phyloP scores from a whole-genome alignment of 441 rosid genomes.

The Bocquillonia castaneifolia region DNA sequence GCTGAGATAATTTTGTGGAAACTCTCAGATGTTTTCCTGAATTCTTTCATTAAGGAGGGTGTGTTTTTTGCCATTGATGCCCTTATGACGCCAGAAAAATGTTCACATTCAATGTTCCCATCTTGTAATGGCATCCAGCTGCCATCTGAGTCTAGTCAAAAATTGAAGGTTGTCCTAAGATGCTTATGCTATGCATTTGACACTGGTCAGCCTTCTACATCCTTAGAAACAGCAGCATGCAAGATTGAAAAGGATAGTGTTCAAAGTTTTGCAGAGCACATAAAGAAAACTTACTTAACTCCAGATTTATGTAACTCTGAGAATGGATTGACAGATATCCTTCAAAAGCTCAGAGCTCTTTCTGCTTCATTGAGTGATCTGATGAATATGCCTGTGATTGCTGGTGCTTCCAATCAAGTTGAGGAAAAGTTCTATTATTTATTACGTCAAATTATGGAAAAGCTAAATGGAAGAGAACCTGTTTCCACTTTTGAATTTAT shows the following conservation, averaged over 20 bases:
- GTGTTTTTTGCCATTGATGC: conserved; percentile 75
- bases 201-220: conserved; percentile 33
- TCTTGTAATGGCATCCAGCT: conserved; percentile 41
- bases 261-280: conserved; percentile 59
- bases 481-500: conserved; percentile 92
- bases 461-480: conserved; percentile 71
- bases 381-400: conserved; percentile 31
- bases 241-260: conserved; percentile 66
- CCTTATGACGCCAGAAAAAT: conserved; percentile 52
- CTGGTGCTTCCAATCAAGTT: conserved; percentile 33
- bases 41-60: conserved; percentile 85
- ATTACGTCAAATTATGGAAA: conserved; percentile 54
- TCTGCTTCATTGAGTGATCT: conserved; percentile 57
- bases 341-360: conserved; percentile 65
- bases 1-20: conserved; percentile 71
- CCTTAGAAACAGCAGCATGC: conserved; percentile 51
- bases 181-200: conserved; percentile 86
- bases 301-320: conserved; percentile 51
- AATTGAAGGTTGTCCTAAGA: conserved; percentile 47
- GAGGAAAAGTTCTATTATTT: conserved; percentile 48
- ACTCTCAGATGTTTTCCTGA: conserved; percentile 53
- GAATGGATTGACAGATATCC: conserved; percentile 78
- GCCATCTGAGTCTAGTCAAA: conserved; percentile 46
- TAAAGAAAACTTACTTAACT: conserved; percentile 58
- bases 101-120: conserved; percentile 45